These are phyloP conservation scores for Colletotrichum paranaense DNA, from an alignment of 2,329 filamentous ascomycete species.

Conservation along the genomic window DNA sequence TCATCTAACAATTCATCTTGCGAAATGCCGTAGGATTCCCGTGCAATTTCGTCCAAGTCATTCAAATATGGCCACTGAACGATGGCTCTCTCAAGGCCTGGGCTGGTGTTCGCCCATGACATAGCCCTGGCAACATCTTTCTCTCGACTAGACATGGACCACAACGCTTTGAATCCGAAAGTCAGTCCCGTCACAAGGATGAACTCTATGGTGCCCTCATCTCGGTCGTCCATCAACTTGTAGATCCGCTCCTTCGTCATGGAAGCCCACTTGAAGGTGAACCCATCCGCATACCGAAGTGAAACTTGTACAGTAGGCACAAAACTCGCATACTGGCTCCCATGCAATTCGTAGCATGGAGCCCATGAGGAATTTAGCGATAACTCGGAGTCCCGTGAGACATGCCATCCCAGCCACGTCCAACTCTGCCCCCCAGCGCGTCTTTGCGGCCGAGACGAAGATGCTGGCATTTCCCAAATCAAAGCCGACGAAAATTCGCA, in stretches of 20 bases:
- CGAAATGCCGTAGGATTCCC: background rate
- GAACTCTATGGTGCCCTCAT: background rate
- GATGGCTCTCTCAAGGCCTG: too few species aligned
- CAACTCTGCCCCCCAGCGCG: background rate
- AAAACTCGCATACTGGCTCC: fast-evolving
- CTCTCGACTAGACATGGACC: background rate
- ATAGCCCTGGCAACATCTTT: too few species aligned
- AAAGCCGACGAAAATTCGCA: background rate
- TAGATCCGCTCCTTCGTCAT: background rate
- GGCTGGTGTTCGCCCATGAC: too few species aligned
- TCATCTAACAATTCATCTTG: background rate
- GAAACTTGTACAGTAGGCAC: background rate
- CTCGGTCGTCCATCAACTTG: background rate
- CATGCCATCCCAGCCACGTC: background rate
- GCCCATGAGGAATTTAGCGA: fast-evolving
- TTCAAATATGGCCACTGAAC: fast-evolving
- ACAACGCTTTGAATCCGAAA: background rate
- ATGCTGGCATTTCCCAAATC: background rate
- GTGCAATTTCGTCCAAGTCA: too few species aligned
- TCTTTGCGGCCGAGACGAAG: background rate
- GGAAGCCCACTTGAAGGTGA: background rate
- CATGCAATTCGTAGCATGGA: background rate
- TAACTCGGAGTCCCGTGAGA: background rate
- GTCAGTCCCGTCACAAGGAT: background rate
- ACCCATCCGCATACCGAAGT: background rate